Conservation (phyloP, 371 early-diverging fungal genomes). For the Funneliformis caledonium region DNA sequence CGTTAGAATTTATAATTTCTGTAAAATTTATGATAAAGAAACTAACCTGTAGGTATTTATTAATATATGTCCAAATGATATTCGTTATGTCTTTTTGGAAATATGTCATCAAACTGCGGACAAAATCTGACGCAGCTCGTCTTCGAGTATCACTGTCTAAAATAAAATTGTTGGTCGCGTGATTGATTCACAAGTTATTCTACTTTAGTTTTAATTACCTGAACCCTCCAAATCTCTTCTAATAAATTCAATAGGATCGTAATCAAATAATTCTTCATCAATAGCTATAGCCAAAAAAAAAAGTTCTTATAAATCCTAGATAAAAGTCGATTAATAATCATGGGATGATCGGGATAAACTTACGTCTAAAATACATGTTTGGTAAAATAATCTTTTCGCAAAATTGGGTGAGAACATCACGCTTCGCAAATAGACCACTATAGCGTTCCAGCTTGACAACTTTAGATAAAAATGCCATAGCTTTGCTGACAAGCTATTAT, state of each 20-base stretch:
- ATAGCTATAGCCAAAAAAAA: conserved; percentile 53
- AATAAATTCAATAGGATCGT: conserved; percentile 94
- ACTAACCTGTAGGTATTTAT: conserved; percentile 67
- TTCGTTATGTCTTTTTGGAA: conserved; percentile 82
- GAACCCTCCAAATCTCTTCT: conserved; percentile 93
- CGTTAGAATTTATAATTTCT: neutral
- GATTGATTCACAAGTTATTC: neutral
- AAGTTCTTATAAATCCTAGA: neutral
- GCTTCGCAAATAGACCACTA: conserved; percentile 67
- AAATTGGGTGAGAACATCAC: conserved; percentile 73
- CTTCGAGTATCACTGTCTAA: conserved; percentile 89
- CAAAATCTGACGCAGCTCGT: conserved; percentile 89
- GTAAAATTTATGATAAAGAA: neutral
- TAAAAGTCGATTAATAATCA: neutral
- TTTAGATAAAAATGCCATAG: conserved; percentile 86
- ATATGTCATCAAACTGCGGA: conserved; percentile 89
- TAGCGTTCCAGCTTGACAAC: conserved; percentile 82
- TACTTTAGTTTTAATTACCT: conserved; percentile 48
- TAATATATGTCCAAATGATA: conserved; percentile 80
- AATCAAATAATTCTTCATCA: conserved; percentile 95
- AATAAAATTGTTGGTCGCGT: neutral
- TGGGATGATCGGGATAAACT: conserved; percentile 1
- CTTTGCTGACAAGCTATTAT: conserved; percentile 80
- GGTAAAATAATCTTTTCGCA: conserved; percentile 93
- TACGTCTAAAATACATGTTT: conserved; percentile 85